A percentile compares a stretch with the other conserved stretches of the same genome.
Evolutionary conservation across 2,329 filamentous ascomycete species (phyloP).

Genomic region (Tolypocladium amazonense): DNA sequence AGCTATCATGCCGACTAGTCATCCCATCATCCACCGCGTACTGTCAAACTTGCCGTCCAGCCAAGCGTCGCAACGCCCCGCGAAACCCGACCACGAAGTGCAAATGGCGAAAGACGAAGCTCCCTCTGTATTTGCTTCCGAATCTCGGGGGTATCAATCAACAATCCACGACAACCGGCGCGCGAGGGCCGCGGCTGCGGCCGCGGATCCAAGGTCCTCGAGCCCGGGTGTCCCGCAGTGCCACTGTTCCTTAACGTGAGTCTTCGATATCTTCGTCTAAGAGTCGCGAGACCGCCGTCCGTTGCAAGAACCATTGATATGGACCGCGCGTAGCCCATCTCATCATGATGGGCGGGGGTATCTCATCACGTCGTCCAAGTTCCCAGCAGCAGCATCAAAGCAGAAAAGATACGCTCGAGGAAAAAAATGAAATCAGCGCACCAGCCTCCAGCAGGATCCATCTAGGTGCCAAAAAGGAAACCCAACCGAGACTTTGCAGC

Average conservation of each 20-base stretch:
- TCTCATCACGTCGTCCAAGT: background rate
- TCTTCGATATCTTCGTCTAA: conserved; percentile 7
- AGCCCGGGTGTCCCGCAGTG: background rate
- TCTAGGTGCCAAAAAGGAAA: background rate
- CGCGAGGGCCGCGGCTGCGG: background rate
- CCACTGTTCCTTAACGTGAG: conserved; percentile 4
- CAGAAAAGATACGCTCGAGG: background rate
- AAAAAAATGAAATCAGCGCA: background rate
- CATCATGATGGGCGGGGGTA: conserved; percentile 5
- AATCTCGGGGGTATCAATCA: background rate
- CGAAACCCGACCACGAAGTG: background rate
- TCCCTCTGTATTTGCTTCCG: background rate
- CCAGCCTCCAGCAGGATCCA: background rate
- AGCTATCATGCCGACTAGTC: background rate
- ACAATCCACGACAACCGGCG: background rate
- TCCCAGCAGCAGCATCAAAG: background rate
- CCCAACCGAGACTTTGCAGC: background rate
- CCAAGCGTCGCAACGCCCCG: background rate
- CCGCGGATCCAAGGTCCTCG: background rate
- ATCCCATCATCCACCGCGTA: background rate
- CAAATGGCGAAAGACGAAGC: background rate
- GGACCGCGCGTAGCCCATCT: conserved; percentile 5
- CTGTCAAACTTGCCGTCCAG: background rate
- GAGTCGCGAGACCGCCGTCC: background rate
- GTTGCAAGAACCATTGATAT: background rate